A percentile compares a stretch with the other conserved stretches of the same genome.
Conservation (phyloP, 2,329 filamentous ascomycete species). For the Fusarium hostae region DNA sequence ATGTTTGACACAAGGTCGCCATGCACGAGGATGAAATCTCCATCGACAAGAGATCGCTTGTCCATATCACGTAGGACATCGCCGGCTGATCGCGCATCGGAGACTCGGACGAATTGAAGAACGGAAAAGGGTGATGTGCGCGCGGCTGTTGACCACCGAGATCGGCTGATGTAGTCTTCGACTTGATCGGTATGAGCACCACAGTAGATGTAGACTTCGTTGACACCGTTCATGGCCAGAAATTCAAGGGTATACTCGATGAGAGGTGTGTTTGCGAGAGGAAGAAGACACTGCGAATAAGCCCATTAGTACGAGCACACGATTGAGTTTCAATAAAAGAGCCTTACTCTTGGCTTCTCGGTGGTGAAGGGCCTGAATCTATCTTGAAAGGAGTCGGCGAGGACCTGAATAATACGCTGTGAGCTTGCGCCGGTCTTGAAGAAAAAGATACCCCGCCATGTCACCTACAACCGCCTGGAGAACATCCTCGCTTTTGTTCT, state of each 20-base stretch:
- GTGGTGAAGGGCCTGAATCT: constrained; percentile 90
- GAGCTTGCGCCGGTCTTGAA: constrained; percentile 32
- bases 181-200: constrained; percentile 87
- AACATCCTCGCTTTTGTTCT: constrained; percentile 67
- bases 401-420: constrained; percentile 65
- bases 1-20: constrained; percentile 94
- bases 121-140: constrained; percentile 75
- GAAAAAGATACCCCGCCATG: constrained; percentile 44
- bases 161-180: constrained; percentile 84
- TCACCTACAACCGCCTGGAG: constrained; percentile 66
- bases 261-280: constrained; percentile 90
- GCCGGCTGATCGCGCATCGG: constrained; percentile 84
- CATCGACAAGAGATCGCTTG: constrained; percentile 82
- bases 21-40: constrained; percentile 93
- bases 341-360: constrained; percentile 83
- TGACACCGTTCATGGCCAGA: constrained; percentile 92
- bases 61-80: constrained; percentile 96
- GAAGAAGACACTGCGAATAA: constrained; percentile 81
- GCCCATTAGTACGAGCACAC: constrained; percentile 31
- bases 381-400: constrained; percentile 95
- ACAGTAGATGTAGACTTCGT: constrained; percentile 92
- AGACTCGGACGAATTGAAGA: constrained; percentile 85
- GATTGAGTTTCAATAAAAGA: not conserved
- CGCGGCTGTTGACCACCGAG: constrained; percentile 73
- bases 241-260: constrained; percentile 99